Conservation (phyloP, 306 rosid genomes). For the Cercis canadensis region DNA sequence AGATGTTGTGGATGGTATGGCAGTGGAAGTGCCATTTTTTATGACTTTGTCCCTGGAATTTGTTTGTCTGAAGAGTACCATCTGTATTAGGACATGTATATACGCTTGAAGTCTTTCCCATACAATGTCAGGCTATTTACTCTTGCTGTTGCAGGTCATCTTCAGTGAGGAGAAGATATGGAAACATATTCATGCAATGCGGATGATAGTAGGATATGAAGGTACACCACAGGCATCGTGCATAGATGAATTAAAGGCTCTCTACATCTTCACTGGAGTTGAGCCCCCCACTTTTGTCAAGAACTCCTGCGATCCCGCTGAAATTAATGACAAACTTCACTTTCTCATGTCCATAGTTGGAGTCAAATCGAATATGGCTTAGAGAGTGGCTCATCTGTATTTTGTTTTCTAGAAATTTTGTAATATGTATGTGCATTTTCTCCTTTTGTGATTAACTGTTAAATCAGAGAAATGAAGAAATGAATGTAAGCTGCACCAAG, state of each 20-base stretch:
- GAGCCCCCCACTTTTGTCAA: conserved; percentile 58
- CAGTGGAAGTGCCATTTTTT: not conserved
- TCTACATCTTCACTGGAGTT: conserved; percentile 74
- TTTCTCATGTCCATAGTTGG: conserved; percentile 86
- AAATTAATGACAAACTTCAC: conserved; percentile 54
- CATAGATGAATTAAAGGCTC: conserved; percentile 72
- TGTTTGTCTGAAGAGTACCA: not conserved
- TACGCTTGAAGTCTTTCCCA: not conserved
- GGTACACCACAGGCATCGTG: conserved; percentile 46
- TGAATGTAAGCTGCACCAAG: too few species aligned
- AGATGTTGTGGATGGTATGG: conserved; percentile 12
- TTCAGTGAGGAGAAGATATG: conserved; percentile 52
- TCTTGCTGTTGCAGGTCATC: conserved; percentile 45
- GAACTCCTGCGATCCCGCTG: conserved; percentile 42
- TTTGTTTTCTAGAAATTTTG: conserved; percentile 1
- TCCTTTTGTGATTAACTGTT: too few species aligned
- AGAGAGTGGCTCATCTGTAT: conserved; percentile 3
- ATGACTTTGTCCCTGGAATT: not conserved
- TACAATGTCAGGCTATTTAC: not conserved
- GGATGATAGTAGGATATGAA: conserved; percentile 67
- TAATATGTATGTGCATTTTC: too few species aligned
- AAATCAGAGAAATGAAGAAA: too few species aligned
- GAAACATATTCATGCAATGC: conserved; percentile 54
- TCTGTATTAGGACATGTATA: not conserved
- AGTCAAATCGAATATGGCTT: conserved; percentile 46